Evolutionary conservation across 2,329 filamentous ascomycete genomes (phyloP).

Genomic region (Aspergillus sp.): DNA sequence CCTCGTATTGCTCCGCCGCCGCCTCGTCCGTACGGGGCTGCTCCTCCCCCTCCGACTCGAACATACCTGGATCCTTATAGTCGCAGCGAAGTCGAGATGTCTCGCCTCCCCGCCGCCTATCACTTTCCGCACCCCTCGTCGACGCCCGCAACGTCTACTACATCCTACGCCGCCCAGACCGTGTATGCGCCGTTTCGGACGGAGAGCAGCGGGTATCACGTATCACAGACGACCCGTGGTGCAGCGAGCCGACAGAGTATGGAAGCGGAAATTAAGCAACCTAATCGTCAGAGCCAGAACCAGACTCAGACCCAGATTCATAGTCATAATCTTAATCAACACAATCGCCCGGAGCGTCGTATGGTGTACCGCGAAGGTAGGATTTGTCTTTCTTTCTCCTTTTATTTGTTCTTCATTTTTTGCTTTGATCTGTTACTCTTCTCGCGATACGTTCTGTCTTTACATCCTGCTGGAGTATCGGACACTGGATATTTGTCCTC

Average conservation of each 20-base stretch:
- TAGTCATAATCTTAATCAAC: slow-evolving; percentile 10
- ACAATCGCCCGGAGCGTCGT: slow-evolving; percentile 17
- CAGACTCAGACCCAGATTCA: background rate
- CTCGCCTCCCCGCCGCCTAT: slow-evolving; percentile 13
- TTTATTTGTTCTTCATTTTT: slow-evolving; percentile 3
- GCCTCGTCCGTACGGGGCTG: slow-evolving; percentile 5
- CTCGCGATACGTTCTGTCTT: background rate
- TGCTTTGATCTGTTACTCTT: background rate
- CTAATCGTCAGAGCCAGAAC: slow-evolving; percentile 5
- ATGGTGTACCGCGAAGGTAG: slow-evolving; percentile 30
- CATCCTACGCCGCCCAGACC: slow-evolving; percentile 14
- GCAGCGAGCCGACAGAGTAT: slow-evolving; percentile 19
- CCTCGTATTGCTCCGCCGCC: slow-evolving; percentile 26
- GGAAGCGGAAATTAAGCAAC: slow-evolving; percentile 11
- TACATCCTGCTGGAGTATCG: background rate
- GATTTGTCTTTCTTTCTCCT: background rate
- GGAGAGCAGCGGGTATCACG: slow-evolving; percentile 22
- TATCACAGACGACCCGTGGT: slow-evolving; percentile 22
- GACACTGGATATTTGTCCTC: too few species aligned
- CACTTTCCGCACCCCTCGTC: slow-evolving; percentile 8
- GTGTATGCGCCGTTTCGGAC: slow-evolving; percentile 23
- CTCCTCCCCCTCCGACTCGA: slow-evolving; percentile 5
- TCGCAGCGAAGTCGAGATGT: slow-evolving; percentile 13
- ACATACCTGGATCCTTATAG: slow-evolving; percentile 8
- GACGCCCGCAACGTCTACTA: slow-evolving; percentile 7